phyloP scores from a whole-genome alignment of 768 basidiomycete species.

The Pluteus cervinus region DNA sequence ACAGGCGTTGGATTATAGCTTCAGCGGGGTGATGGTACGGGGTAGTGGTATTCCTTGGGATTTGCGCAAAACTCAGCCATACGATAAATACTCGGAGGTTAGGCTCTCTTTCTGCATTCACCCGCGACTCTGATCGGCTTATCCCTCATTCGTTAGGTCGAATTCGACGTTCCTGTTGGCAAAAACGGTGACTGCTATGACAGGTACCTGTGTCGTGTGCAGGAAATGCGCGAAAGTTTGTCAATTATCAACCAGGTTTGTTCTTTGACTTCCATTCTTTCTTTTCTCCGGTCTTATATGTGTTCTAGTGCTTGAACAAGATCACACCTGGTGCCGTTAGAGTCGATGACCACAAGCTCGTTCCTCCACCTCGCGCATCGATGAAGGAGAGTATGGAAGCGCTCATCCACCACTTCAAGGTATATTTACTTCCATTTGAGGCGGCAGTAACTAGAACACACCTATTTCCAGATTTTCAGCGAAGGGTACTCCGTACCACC shows the following conservation, averaged over 20 bases:
- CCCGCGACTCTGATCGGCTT: constrained; percentile 4
- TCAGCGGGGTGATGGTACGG: constrained; percentile 95
- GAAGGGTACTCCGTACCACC: constrained; percentile 97
- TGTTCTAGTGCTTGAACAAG: constrained; percentile 82
- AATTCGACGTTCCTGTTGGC: constrained; percentile 96
- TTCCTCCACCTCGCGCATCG: constrained; percentile 89
- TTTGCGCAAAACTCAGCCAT: constrained; percentile 83
- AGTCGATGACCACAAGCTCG: constrained; percentile 96
- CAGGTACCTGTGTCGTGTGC: constrained; percentile 94
- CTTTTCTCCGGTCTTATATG: too few relatives aligned
- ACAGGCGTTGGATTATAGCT: constrained; percentile 86
- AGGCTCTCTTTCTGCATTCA: constrained; percentile 9
- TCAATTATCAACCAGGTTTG: constrained; percentile 75
- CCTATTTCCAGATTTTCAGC: constrained; percentile 66
- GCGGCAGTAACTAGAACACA: neutral
- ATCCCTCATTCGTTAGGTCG: constrained; percentile 48
- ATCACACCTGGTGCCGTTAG: constrained; percentile 91
- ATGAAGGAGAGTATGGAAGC: constrained; percentile 99
- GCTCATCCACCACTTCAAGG: constrained; percentile 98
- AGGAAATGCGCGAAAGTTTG: constrained; percentile 95
- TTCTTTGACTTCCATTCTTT: constrained; percentile 1
- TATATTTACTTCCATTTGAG: constrained; percentile 14
- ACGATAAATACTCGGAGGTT: constrained; percentile 94
- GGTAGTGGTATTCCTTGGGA: constrained; percentile 96
- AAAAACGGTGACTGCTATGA: constrained; percentile 98